Conservation (phyloP, 2,329 filamentous ascomycete species). For the Tolypocladium sp. region DNA sequence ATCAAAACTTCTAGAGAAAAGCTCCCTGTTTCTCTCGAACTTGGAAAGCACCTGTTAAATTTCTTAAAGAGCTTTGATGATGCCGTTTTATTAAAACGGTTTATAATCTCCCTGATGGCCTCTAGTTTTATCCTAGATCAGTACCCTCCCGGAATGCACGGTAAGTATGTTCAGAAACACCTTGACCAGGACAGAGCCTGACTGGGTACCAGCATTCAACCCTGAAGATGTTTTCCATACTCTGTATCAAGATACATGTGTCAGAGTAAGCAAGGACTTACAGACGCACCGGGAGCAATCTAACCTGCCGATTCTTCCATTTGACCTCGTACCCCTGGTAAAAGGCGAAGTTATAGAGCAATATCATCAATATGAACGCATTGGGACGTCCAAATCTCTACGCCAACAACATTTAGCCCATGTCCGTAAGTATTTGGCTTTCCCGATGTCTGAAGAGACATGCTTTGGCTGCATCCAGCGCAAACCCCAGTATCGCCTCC, state of each 20-base stretch:
- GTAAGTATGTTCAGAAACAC: neutral
- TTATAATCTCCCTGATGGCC: neutral
- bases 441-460: slow-evolving; percentile 2
- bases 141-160: slow-evolving; percentile 3
- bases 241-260: neutral
- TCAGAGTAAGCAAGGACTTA: neutral
- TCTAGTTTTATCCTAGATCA: slow-evolving; percentile 5
- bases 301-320: neutral
- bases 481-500: slow-evolving; percentile 3
- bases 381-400: neutral
- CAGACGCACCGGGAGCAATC: neutral
- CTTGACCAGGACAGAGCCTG: neutral
- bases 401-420: neutral
- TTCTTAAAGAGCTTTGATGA: neutral
- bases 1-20: neutral
- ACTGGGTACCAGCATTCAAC: neutral
- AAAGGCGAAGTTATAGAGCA: neutral
- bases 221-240: neutral
- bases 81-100: neutral
- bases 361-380: neutral
- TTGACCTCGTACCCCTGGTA: neutral
- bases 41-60: neutral
- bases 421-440: neutral
- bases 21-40: neutral
- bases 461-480: slow-evolving; percentile 2